Evolutionary conservation across 2,329 filamentous ascomycete species (phyloP), one percentile per base, ranked within the genome.

Genomic region (Aureobasidium sp.): DNA sequence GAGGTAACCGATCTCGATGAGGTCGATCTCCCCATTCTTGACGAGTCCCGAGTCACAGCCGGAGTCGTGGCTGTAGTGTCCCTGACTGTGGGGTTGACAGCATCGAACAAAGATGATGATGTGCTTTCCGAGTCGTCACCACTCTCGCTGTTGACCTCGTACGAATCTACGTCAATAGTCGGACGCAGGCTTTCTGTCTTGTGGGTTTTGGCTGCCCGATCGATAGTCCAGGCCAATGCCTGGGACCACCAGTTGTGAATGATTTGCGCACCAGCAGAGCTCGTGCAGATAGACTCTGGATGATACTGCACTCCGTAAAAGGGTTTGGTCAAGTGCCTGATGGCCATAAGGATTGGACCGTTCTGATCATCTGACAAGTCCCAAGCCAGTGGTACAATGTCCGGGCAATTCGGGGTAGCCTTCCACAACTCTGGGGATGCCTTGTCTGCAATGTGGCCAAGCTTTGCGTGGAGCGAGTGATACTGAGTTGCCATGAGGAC

Each of bases 291-390:
- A 0, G 90, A 95, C 72, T 96, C 91, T 0, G 91, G 91, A 69
- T 96, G 91, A 67, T 94, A 96, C 69, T 96, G 92, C 19, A 96
- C 79, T 0, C 88, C 92, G 86, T 88, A 95, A 64, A 93, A 88
- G 0, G 92, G 91, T 65, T 84, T 86, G 0, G 64, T 69, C 19
- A 70, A 74, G 70, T 95, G 90, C 64, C 79, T 83, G 17, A 86
- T 84, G 0, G 82, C 89, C 89, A 95, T 95, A n/a, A 94, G 73
- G 3, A 91, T 78, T n/a, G 74, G 71, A 1, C 77, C 80, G 64
- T 85, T 84, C 0, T 51, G 60, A 5, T 68, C 65, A 60, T 75
- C 74, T 60, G 74, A 73, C 19, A 76, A 69, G 57, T 78, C 76
- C 77, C 78, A 80, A 13, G 77, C 77, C n/a, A 79, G 62, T 3